phyloP scores from a whole-genome alignment of 2,329 filamentous ascomycete genomes.

The Diaporthe sp. region DNA sequence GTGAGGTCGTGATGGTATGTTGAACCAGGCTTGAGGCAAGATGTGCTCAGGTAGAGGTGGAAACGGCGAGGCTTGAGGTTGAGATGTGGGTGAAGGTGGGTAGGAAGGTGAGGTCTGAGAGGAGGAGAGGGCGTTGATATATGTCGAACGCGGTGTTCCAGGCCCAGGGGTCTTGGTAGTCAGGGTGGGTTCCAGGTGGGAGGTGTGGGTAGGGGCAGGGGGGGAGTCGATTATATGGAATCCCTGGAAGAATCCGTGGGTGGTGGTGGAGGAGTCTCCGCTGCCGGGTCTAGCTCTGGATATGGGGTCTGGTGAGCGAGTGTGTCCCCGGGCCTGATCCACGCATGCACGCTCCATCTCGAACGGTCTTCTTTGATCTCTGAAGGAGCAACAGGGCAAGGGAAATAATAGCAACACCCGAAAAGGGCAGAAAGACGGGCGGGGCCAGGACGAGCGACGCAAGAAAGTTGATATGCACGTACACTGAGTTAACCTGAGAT shows the following conservation, averaged over 20 bases:
- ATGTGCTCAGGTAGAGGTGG: constrained; percentile 41
- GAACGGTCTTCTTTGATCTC: constrained; percentile 35
- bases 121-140: constrained; percentile 41
- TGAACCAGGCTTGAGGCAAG: constrained; percentile 47
- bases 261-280: constrained; percentile 43
- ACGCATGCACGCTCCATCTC: constrained; percentile 43
- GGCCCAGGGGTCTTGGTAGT: constrained; percentile 39
- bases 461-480: constrained; percentile 15
- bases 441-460: neutral
- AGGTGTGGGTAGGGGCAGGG: constrained; percentile 35
- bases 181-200: constrained; percentile 39
- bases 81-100: constrained; percentile 39
- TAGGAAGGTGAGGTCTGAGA: constrained; percentile 41
- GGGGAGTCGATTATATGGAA: constrained; percentile 42
- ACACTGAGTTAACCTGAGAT: neutral
- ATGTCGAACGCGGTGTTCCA: constrained; percentile 39
- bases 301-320: constrained; percentile 49
- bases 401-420: constrained; percentile 37
- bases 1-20: constrained; percentile 35
- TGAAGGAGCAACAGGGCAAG: constrained; percentile 39
- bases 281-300: constrained; percentile 45
- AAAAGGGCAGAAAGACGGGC: constrained; percentile 11
- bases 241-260: constrained; percentile 40
- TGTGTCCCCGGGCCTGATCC: constrained; percentile 43
- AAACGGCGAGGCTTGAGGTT: constrained; percentile 42